phyloP scores from a whole-genome alignment of 805 yeast species.

The Candida xiaguanensis region DNA sequence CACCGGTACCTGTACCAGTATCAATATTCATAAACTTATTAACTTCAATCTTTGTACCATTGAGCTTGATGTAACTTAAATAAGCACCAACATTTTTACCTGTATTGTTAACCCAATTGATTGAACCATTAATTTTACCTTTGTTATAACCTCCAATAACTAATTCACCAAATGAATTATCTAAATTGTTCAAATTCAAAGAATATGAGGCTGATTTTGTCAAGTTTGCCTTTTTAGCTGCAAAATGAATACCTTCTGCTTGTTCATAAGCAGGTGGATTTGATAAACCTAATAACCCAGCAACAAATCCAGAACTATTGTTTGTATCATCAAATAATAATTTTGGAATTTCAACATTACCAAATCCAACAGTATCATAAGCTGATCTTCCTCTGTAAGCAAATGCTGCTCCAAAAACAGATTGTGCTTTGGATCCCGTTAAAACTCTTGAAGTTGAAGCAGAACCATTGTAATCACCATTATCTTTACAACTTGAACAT shows the following conservation, averaged over 20 bases:
- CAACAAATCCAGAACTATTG: neutral
- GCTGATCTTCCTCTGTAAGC: neutral
- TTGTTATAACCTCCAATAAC: neutral
- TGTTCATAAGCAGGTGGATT: neutral
- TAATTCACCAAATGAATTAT: neutral
- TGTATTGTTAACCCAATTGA: neutral
- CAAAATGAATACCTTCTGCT: neutral
- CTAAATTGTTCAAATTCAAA: neutral
- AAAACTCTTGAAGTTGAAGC: neutral
- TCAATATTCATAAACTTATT: neutral
- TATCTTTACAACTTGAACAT: neutral
- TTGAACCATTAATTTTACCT: constrained; percentile 1
- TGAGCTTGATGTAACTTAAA: neutral
- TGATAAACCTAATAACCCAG: constrained; percentile 2
- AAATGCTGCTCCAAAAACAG: neutral
- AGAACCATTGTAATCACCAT: neutral
- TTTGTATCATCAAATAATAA: neutral
- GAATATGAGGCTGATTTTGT: constrained; percentile 1
- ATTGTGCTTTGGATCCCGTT: neutral
- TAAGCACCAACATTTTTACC: neutral
- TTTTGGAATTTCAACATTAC: neutral
- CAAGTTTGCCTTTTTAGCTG: neutral
- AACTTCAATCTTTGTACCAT: constrained; percentile 2
- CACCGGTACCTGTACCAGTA: neutral
- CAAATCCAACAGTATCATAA: neutral